These are phyloP conservation scores for Bruguiera sexangula DNA, from an alignment of 345 rosid genomes.

Conservation along the genomic window DNA sequence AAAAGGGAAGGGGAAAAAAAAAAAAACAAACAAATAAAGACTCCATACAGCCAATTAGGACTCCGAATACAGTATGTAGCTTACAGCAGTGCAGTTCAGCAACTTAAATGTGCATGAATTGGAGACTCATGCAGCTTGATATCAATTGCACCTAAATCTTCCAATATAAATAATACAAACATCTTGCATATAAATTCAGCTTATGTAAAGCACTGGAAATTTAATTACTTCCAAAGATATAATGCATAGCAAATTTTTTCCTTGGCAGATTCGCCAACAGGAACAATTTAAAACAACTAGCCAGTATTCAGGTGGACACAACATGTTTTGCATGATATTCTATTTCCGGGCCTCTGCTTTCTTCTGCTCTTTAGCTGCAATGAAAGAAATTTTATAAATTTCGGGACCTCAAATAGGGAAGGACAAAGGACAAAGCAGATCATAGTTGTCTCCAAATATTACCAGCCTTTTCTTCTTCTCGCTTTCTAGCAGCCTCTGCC, in stretches of 20 bases:
- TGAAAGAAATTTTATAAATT: constrained; percentile 3
- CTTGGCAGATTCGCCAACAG: background rate
- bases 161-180: background rate
- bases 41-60: too few relatives aligned
- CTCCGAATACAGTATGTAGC: too few relatives aligned
- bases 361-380: constrained; percentile 48
- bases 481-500: constrained; percentile 65
- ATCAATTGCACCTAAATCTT: background rate
- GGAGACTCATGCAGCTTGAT: too few relatives aligned
- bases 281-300: constrained; percentile 11
- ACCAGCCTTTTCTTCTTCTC: constrained; percentile 68
- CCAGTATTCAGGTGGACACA: constrained; percentile 3
- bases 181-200: background rate
- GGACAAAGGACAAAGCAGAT: background rate
- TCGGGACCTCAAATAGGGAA: background rate
- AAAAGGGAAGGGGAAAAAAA: too few relatives aligned
- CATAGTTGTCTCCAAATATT: constrained; percentile 1
- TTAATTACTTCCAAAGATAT: constrained; percentile 11
- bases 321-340: background rate
- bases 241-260: background rate
- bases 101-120: too few relatives aligned
- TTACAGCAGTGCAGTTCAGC: too few relatives aligned
- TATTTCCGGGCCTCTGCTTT: constrained; percentile 49
- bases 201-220: background rate
- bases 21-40: too few relatives aligned